phyloP scores from a whole-genome alignment of 2,329 filamentous ascomycete genomes.

The Aureobasidium vineae region DNA sequence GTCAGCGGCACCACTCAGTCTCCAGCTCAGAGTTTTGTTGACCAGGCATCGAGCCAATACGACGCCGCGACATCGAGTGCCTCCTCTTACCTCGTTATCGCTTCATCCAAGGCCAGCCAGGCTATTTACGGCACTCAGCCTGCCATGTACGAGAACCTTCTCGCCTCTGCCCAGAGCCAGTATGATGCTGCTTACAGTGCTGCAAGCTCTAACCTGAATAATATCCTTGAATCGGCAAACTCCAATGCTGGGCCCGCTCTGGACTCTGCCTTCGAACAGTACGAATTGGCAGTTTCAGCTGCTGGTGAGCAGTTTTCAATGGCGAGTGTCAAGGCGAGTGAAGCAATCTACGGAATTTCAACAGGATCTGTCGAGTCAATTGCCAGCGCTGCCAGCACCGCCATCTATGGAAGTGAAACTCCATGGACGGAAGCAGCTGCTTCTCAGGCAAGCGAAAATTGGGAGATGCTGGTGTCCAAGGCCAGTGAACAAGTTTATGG shows the following conservation, averaged over 20 bases:
- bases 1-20: constrained; percentile 31
- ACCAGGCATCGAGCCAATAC: constrained; percentile 36
- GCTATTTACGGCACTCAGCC: constrained; percentile 62
- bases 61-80: constrained; percentile 35
- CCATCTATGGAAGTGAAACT: constrained; percentile 50
- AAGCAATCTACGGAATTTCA: constrained; percentile 56
- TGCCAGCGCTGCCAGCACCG: constrained; percentile 48
- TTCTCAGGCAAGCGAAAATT: constrained; percentile 59
- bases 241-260: constrained; percentile 33
- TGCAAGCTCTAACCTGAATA: constrained; percentile 36
- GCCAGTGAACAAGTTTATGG: constrained; percentile 71
- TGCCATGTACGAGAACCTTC: constrained; percentile 65
- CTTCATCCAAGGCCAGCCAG: constrained; percentile 25
- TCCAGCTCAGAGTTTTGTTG: constrained; percentile 35
- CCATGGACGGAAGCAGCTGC: constrained; percentile 55
- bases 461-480: constrained; percentile 62
- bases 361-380: constrained; percentile 55
- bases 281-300: constrained; percentile 35
- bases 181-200: constrained; percentile 39
- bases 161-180: constrained; percentile 58
- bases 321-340: constrained; percentile 44
- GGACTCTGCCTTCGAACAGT: constrained; percentile 35
- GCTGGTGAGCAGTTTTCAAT: constrained; percentile 48
- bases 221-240: constrained; percentile 32
- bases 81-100: constrained; percentile 16